Conservation (phyloP, 2,329 filamentous ascomycete genomes). For the Fusarium longipes region DNA sequence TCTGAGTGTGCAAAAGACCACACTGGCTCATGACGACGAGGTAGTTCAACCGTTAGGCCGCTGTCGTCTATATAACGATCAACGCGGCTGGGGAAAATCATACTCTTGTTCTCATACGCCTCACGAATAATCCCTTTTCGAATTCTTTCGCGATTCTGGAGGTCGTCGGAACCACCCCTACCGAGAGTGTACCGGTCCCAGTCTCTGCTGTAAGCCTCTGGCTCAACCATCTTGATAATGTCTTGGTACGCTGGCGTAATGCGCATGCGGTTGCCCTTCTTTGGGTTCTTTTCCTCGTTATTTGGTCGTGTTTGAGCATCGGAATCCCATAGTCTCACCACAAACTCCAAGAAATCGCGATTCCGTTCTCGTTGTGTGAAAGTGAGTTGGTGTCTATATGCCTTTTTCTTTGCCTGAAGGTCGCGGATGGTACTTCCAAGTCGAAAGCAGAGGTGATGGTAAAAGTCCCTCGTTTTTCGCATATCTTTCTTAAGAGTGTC, state of each 20-base stretch:
- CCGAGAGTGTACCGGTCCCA: neutral
- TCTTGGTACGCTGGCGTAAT: slow-evolving; percentile 41
- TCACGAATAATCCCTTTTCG: slow-evolving; percentile 58
- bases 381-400: slow-evolving; percentile 19
- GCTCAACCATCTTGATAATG: slow-evolving; percentile 51
- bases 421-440: slow-evolving; percentile 51
- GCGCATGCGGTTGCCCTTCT: neutral
- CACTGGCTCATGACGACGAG: slow-evolving; percentile 46
- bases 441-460: slow-evolving; percentile 52
- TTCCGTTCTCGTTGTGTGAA: slow-evolving; percentile 15
- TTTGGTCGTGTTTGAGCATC: slow-evolving; percentile 34
- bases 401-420: slow-evolving; percentile 16
- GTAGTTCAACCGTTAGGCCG: slow-evolving; percentile 25
- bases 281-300: slow-evolving; percentile 23
- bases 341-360: slow-evolving; percentile 21
- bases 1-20: slow-evolving; percentile 49
- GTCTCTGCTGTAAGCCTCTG: slow-evolving; percentile 24
- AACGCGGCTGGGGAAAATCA: slow-evolving; percentile 55
- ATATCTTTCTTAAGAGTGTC: neutral
- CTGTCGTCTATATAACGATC: slow-evolving; percentile 37
- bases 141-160: slow-evolving; percentile 45
- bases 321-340: slow-evolving; percentile 29
- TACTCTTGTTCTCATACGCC: slow-evolving; percentile 55
- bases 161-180: neutral
- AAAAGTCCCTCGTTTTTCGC: slow-evolving; percentile 34